Evolutionary conservation across 768 basidiomycete species (phyloP).

Genomic region (Lentinula sp.): DNA sequence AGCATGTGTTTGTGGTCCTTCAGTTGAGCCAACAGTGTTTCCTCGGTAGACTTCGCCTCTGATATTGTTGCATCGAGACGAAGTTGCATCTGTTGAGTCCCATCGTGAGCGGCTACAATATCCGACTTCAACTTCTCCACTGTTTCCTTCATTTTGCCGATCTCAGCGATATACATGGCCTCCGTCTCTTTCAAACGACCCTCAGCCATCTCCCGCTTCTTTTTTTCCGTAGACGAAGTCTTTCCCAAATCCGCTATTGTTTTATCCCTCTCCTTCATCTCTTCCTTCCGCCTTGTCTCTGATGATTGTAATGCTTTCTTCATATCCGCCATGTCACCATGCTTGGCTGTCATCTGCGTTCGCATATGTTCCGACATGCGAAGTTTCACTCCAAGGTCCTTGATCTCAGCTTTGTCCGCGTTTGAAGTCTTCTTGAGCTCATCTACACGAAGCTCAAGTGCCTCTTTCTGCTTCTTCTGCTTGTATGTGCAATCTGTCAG

Average conservation of each 20-base stretch:
- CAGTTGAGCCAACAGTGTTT: conserved; percentile 41
- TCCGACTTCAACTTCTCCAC: conserved; percentile 27
- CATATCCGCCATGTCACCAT: conserved; percentile 42
- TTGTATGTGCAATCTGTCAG: conserved; percentile 50
- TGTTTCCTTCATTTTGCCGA: conserved; percentile 24
- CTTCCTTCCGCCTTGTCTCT: conserved; percentile 49
- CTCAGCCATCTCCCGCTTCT: conserved; percentile 43
- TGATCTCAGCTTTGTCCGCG: conserved; percentile 55
- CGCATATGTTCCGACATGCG: conserved; percentile 54
- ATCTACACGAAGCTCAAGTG: conserved; percentile 51
- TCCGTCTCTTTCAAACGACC: conserved; percentile 33
- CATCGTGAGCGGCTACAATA: conserved; percentile 28
- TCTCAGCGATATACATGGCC: conserved; percentile 35
- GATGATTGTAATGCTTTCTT: conserved; percentile 42
- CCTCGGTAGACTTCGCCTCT: conserved; percentile 31
- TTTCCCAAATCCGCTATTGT: conserved; percentile 54
- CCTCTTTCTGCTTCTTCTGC: conserved; percentile 55
- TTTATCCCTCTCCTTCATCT: conserved; percentile 46
- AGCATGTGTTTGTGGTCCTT: conserved; percentile 44
- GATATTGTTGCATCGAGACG: conserved; percentile 24
- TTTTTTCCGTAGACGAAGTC: conserved; percentile 40
- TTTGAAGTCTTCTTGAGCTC: conserved; percentile 48
- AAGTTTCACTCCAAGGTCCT: conserved; percentile 54
- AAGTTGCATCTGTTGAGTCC: conserved; percentile 26
- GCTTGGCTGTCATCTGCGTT: conserved; percentile 42